These are phyloP conservation scores for Amaranthus cruentus DNA, from an alignment of 148 eudicot species.

Conservation along the genomic window DNA sequence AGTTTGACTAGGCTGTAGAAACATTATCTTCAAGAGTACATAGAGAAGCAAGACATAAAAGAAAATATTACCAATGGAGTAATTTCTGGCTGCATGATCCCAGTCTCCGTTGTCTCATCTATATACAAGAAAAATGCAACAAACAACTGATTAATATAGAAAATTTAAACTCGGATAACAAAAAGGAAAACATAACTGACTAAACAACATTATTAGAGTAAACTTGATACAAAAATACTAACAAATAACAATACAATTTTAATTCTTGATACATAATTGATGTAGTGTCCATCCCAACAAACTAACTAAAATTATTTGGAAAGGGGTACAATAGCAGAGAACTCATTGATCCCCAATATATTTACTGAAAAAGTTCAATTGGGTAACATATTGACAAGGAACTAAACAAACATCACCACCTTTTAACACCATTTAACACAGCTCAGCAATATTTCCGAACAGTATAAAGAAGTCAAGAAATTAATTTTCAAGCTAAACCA, in stretches of 20 bases:
- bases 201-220: not conserved
- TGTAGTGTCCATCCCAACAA: too few relatives aligned
- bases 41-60: not conserved
- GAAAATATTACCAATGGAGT: conserved; percentile 31
- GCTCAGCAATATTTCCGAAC: too few relatives aligned
- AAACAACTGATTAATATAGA: not conserved
- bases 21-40: not conserved
- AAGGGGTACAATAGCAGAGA: too few relatives aligned
- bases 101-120: conserved; percentile 38
- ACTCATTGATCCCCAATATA: too few relatives aligned
- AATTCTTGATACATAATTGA: not conserved
- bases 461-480: too few relatives aligned
- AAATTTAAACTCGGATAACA: not conserved
- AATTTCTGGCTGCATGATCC: conserved; percentile 31
- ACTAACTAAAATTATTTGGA: too few relatives aligned
- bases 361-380: too few relatives aligned
- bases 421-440: not conserved
- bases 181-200: not conserved
- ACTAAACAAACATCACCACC: not conserved
- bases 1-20: not conserved
- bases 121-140: conserved; percentile 17
- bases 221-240: not conserved
- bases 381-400: not conserved
- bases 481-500: too few relatives aligned
- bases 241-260: not conserved